These are phyloP conservation scores for Solanum appendiculatum DNA, from an alignment of 257 asterid genomes.

Conservation along the genomic window DNA sequence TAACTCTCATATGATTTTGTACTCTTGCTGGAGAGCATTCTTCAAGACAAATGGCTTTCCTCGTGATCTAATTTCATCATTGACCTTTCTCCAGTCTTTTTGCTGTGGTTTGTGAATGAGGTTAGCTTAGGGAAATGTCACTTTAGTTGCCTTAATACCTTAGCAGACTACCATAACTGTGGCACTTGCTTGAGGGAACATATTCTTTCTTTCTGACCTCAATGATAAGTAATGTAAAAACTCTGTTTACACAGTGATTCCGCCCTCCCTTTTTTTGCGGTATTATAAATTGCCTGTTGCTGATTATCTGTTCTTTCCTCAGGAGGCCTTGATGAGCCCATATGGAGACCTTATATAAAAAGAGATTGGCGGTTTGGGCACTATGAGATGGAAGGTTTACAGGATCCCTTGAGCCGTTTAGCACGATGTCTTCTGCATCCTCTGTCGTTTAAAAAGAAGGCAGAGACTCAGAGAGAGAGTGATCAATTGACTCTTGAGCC, in stretches of 20 bases:
- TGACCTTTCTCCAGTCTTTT: not conserved
- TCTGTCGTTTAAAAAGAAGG: constrained; percentile 28
- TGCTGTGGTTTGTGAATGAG: not conserved
- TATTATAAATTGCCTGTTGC: not conserved
- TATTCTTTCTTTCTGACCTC: not conserved
- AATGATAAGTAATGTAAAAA: not conserved
- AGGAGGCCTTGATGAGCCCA: constrained; percentile 92
- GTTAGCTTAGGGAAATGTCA: not conserved
- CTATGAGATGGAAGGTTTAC: constrained; percentile 86
- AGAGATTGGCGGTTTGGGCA: constrained; percentile 95
- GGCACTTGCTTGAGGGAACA: not conserved
- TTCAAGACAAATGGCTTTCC: not conserved
- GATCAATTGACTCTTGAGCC: constrained; percentile 49
- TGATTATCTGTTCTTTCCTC: not conserved
- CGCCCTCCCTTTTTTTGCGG: not conserved
- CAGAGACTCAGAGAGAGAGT: constrained; percentile 18
- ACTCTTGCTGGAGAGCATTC: not conserved
- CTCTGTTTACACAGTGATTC: not conserved
- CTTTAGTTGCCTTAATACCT: not conserved
- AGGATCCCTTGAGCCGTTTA: constrained; percentile 84
- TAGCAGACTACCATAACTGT: not conserved
- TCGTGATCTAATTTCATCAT: not conserved
- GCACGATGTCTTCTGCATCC: constrained; percentile 42
- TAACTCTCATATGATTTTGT: not conserved
- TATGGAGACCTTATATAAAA: constrained; percentile 36